Conservation (phyloP, 2,329 filamentous ascomycete genomes). For the Pyrenophora teres region DNA sequence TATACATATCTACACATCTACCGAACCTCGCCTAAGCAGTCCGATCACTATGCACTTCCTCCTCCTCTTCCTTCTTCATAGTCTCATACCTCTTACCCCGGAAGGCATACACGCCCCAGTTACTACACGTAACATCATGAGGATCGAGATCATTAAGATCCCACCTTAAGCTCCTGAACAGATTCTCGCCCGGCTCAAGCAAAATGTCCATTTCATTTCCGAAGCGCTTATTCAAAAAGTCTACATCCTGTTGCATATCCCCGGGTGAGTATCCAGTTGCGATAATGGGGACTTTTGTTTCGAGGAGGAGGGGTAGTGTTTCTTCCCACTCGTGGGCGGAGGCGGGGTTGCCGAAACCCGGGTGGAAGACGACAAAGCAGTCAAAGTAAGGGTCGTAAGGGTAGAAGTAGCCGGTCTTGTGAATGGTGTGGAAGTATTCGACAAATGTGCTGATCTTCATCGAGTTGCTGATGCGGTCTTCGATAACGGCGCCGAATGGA, state of each 20-base stretch:
- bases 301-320: conserved; percentile 84
- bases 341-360: conserved; percentile 90
- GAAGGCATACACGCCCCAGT: conserved; percentile 98
- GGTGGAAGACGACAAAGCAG: conserved; percentile 96
- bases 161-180: conserved; percentile 92
- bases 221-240: conserved; percentile 85
- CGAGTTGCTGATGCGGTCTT: conserved; percentile 83
- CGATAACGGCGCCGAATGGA: conserved; percentile 91
- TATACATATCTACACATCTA: conserved; percentile 5
- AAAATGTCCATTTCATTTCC: conserved; percentile 90
- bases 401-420: conserved; percentile 86
- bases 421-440: conserved; percentile 96
- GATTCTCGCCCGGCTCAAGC: conserved; percentile 90
- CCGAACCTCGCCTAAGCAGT: conserved; percentile 23
- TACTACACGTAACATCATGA: conserved; percentile 90
- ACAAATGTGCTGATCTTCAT: conserved; percentile 98
- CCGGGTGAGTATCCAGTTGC: conserved; percentile 95
- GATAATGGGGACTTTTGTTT: conserved; percentile 94
- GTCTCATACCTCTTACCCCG: conserved; percentile 92
- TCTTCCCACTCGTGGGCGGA: conserved; percentile 93
- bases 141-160: conserved; percentile 95
- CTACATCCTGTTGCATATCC: conserved; percentile 91
- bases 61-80: conserved; percentile 57
- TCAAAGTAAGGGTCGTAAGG: conserved; percentile 99
- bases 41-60: conserved; percentile 42